Evolutionary conservation across 2,329 filamentous ascomycete species (phyloP).

Genomic region (Scytalidium lignicola): DNA sequence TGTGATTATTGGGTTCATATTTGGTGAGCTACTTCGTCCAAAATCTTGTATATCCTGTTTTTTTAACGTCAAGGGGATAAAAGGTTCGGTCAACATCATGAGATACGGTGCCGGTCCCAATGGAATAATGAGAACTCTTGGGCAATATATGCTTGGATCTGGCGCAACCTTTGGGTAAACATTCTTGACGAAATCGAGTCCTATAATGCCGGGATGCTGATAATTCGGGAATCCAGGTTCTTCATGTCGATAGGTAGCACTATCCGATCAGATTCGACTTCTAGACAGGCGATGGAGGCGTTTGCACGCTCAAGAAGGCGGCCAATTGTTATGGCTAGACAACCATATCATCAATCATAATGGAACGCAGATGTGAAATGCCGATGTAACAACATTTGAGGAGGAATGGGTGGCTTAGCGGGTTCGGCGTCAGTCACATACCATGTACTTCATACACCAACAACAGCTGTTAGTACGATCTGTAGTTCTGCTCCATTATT

Average conservation of each 20-base stretch:
- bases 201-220: slow-evolving; percentile 13
- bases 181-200: too few relatives aligned
- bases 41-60: too few relatives aligned
- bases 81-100: slow-evolving; percentile 90
- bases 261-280: slow-evolving; percentile 79
- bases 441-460: background rate
- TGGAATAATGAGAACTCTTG: slow-evolving; percentile 87
- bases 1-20: slow-evolving; percentile 95
- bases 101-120: slow-evolving; percentile 90
- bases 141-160: slow-evolving; percentile 95
- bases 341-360: slow-evolving; percentile 15
- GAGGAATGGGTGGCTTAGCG: background rate
- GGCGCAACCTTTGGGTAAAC: slow-evolving; percentile 89
- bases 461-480: background rate
- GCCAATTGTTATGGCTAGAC: slow-evolving; percentile 58
- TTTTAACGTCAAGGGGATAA: background rate
- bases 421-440: background rate
- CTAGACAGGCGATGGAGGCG: slow-evolving; percentile 67
- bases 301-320: slow-evolving; percentile 70
- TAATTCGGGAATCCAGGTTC: slow-evolving; percentile 50
- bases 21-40: slow-evolving; percentile 53
- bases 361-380: background rate
- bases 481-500: background rate
- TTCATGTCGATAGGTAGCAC: slow-evolving; percentile 99
- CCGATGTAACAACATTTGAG: background rate